Evolutionary conservation across 2,329 filamentous ascomycete genomes (phyloP), one percentile per base, ranked within the genome.

Genomic region (Epichloe typhina): DNA sequence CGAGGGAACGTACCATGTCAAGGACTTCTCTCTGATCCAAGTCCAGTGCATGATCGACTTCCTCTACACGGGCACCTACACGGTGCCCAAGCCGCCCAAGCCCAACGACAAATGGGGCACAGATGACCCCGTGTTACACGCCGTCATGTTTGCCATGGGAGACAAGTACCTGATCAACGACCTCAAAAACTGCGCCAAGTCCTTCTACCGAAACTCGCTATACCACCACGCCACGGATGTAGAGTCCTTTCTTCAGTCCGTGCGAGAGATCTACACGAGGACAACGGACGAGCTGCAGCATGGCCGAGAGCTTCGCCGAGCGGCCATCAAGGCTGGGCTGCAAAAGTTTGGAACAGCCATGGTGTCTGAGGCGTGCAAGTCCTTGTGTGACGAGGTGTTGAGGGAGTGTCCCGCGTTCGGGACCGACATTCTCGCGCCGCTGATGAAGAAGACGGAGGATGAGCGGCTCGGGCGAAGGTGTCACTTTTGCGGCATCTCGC

Each of bases 371-470:
- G 19, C n/a, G 45, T 47, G 36, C 45, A 39, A 11, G 36, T 13
- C 8, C 7, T 31, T 47, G 36, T 47, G 45, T 6, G 36, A 47
- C 23, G 45, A 39, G 5, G 45, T 47, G n/a, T 21, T 47, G 36
- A 15, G 21, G 12, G 21, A 26, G 15, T 47, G 36, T 2, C 45
- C 45, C 19, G 45, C 21, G 7, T 47, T 47, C 31, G 45, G 36
- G 15, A 39, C 45, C 36, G 45, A 47, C 23, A 39, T 47, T 17
- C 45, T 47, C 21, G 36, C 36, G 23, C 45, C 45, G 45, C 45
- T 47, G n/a, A 47, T 47, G 45, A 47, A 36, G 36, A 47, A 47
- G 45, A 39, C n/a, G 36, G 45, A 39, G 13, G 45, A 47, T 31
- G 45, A 39, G 19, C 45, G 45, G 26, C 11, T 31, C 36, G 45